Conservation (phyloP, 345 rosid species). For the Gossypium arboreum region DNA sequence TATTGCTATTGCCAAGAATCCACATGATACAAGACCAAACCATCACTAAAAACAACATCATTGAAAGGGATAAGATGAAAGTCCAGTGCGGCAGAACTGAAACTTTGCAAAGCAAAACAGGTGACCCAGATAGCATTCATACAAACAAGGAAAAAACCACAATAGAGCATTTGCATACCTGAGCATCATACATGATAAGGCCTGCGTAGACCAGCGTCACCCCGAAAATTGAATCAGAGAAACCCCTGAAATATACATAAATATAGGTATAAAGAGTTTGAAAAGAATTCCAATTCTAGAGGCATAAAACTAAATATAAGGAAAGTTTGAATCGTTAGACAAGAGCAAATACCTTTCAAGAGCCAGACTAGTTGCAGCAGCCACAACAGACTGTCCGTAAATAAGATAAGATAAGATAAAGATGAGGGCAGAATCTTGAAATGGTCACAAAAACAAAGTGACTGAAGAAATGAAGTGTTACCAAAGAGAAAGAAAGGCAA, state of each 20-base stretch:
- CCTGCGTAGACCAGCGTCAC: conserved; percentile 70
- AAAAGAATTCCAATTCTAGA: background rate
- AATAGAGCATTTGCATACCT: conserved; percentile 35
- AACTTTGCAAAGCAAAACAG: background rate
- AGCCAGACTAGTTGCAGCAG: conserved; percentile 79
- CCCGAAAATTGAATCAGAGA: conserved; percentile 79
- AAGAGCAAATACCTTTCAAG: conserved; percentile 59
- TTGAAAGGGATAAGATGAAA: background rate
- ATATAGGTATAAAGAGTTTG: background rate
- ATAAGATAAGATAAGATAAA: background rate
- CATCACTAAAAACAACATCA: background rate
- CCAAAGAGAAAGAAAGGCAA: background rate
- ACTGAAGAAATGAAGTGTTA: background rate
- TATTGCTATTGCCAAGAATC: background rate
- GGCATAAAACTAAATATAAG: background rate
- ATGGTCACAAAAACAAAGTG: background rate
- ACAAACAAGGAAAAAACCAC: background rate
- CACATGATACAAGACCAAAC: background rate
- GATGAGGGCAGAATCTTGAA: background rate
- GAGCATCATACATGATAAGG: conserved; percentile 89
- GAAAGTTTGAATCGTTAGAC: background rate
- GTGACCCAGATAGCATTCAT: background rate
- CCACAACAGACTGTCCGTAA: conserved; percentile 58
- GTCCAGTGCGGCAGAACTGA: background rate
- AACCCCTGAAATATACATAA: conserved; percentile 51